Percentiles rank a stretch among this genome's conserved stretches.
These are phyloP conservation scores for Clitopilus hobsonii DNA, from an alignment of 768 basidiomycete species.

Conservation along the genomic window DNA sequence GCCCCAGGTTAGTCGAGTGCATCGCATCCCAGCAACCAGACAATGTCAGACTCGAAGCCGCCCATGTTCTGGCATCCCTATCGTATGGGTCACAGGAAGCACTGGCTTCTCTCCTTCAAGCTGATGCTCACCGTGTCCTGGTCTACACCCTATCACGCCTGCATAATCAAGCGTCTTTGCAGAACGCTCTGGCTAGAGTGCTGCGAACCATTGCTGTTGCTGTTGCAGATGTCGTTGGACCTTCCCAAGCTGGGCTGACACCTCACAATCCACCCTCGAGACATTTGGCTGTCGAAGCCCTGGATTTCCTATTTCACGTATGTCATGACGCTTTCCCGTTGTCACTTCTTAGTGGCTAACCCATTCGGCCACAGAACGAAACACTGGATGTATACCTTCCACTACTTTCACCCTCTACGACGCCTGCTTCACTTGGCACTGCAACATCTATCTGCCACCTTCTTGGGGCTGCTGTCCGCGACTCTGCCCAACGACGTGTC, in stretches of 20 bases:
- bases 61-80: constrained; percentile 70
- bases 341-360: no score
- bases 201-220: constrained; percentile 55
- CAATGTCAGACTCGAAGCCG: constrained; percentile 65
- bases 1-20: constrained; percentile 54
- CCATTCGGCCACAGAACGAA: constrained; percentile 34
- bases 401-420: constrained; percentile 30
- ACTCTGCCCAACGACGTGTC: constrained; percentile 39
- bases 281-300: constrained; percentile 48
- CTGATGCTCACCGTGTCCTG: constrained; percentile 55
- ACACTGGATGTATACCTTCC: constrained; percentile 67
- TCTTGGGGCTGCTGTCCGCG: constrained; percentile 46
- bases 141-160: constrained; percentile 57
- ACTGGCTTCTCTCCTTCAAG: constrained; percentile 49
- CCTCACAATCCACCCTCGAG: constrained; percentile 37
- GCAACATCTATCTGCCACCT: constrained; percentile 54
- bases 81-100: constrained; percentile 68
- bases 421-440: constrained; percentile 23
- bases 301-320: constrained; percentile 61
- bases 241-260: constrained; percentile 61
- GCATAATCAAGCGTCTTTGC: constrained; percentile 30
- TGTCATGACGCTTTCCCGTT: no score
- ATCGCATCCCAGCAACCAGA: constrained; percentile 41
- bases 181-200: constrained; percentile 58
- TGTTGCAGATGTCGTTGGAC: constrained; percentile 65